phyloP scores from a whole-genome alignment of 768 basidiomycete genomes.

The Fibroporia radiculosa region DNA sequence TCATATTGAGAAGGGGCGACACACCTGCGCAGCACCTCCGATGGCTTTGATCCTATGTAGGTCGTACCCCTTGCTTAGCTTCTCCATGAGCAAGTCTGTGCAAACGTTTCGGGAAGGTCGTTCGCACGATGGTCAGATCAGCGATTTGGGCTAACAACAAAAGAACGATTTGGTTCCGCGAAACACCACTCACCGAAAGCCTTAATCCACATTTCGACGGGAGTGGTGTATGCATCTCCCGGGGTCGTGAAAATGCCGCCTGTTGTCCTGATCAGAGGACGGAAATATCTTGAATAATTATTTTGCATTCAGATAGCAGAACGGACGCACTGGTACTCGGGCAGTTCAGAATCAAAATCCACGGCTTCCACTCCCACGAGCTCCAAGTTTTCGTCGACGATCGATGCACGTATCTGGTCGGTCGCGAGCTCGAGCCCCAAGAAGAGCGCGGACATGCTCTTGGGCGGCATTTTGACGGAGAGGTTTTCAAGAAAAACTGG shows the following conservation, averaged over 20 bases:
- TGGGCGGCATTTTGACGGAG: conserved; percentile 24
- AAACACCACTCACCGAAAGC: conserved; percentile 63
- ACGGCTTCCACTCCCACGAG: conserved; percentile 76
- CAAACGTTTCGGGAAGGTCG: conserved; percentile 3
- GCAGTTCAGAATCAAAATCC: conserved; percentile 73
- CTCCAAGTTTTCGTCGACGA: conserved; percentile 78
- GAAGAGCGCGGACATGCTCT: conserved; percentile 50
- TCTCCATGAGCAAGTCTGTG: conserved; percentile 68
- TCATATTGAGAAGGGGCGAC: conserved; percentile 18
- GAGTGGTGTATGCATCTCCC: conserved; percentile 81
- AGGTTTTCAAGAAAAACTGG: neutral
- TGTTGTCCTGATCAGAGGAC: conserved; percentile 49
- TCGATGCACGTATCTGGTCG: conserved; percentile 75
- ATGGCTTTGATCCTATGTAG: conserved; percentile 65
- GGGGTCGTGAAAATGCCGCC: conserved; percentile 83
- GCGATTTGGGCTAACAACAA: conserved; percentile 14
- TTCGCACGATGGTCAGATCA: conserved; percentile 11
- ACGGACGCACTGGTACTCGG: conserved; percentile 71
- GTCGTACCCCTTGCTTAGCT: conserved; percentile 63
- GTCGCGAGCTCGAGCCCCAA: conserved; percentile 82
- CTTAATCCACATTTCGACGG: conserved; percentile 88
- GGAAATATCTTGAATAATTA: conserved; percentile 1
- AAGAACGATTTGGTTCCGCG: conserved; percentile 55
- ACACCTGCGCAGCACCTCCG: conserved; percentile 74
- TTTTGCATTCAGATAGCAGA: neutral